These are phyloP conservation scores for Hyaloscypha bicolor DNA, from an alignment of 495 filamentous ascomycete genomes.

Conservation along the genomic window DNA sequence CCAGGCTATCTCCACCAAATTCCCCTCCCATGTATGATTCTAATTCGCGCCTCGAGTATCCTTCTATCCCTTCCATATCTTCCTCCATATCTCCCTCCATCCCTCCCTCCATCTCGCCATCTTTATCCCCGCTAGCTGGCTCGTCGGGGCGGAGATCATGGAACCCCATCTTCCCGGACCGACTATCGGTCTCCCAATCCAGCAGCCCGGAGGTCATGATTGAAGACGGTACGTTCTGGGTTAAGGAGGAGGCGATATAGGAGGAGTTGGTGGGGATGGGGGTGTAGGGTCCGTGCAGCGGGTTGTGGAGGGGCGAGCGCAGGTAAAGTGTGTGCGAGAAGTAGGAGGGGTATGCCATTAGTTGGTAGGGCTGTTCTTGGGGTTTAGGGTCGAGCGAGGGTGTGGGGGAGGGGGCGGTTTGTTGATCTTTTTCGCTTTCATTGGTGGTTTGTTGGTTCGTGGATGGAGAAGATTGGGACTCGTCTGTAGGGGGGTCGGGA, in stretches of 20 bases:
- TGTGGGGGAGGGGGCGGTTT: neutral
- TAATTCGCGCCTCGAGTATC: too few species aligned
- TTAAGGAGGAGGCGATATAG: conserved; percentile 39
- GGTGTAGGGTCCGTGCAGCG: conserved; percentile 47
- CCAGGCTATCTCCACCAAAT: too few species aligned
- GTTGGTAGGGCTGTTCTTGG: conserved; percentile 40
- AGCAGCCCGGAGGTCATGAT: conserved; percentile 41
- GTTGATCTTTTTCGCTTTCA: too few species aligned
- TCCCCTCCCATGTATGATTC: too few species aligned
- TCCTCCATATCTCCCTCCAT: conserved; percentile 35
- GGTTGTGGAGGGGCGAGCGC: conserved; percentile 32
- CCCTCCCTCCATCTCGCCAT: conserved; percentile 38
- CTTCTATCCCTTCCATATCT: conserved; percentile 3
- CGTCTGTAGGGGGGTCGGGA: neutral
- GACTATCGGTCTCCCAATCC: conserved; percentile 52
- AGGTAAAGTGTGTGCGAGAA: conserved; percentile 42
- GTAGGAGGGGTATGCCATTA: conserved; percentile 37
- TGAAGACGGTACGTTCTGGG: conserved; percentile 37
- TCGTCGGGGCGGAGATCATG: neutral
- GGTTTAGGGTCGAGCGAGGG: conserved; percentile 19
- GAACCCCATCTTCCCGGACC: conserved; percentile 23
- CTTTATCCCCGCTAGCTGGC: too few species aligned
- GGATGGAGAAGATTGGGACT: neutral
- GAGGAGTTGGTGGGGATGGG: conserved; percentile 26
- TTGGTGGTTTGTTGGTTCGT: neutral